These are phyloP conservation scores for Malus hybrid DNA, from an alignment of 331 rosid species.

Conservation along the genomic window DNA sequence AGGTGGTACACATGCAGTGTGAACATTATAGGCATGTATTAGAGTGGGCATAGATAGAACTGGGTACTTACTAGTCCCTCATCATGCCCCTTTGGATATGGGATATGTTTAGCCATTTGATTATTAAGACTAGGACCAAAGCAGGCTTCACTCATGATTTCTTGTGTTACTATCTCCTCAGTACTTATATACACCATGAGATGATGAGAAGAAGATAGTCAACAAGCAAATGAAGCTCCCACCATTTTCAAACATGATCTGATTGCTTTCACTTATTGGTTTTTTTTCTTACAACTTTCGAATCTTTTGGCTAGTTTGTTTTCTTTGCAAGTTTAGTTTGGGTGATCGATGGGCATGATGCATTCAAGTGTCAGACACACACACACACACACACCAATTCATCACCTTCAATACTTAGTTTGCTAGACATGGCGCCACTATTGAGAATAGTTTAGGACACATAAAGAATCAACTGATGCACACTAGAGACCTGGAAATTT, in stretches of 20 bases:
- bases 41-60: background rate
- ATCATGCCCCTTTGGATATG: constrained; percentile 48
- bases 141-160: constrained; percentile 45
- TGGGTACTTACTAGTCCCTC: constrained; percentile 9
- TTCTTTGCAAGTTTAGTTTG: background rate
- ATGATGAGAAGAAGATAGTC: constrained; percentile 40
- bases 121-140: constrained; percentile 46
- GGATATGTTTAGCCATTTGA: constrained; percentile 36
- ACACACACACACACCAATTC: background rate
- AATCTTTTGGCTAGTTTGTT: constrained; percentile 7
- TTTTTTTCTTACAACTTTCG: constrained; percentile 12
- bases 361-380: background rate
- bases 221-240: constrained; percentile 50
- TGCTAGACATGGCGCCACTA: constrained; percentile 6
- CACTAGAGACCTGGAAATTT: background rate
- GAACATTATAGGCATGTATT: background rate
- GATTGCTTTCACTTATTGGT: constrained; percentile 14
- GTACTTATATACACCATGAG: constrained; percentile 19
- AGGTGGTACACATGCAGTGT: background rate
- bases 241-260: constrained; percentile 26
- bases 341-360: constrained; percentile 3
- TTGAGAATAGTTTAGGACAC: constrained; percentile 10
- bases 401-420: background rate
- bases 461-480: background rate
- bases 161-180: constrained; percentile 50